Conservation (phyloP, 1,139 yeast species). For the Insectozyma bohioensis region DNA sequence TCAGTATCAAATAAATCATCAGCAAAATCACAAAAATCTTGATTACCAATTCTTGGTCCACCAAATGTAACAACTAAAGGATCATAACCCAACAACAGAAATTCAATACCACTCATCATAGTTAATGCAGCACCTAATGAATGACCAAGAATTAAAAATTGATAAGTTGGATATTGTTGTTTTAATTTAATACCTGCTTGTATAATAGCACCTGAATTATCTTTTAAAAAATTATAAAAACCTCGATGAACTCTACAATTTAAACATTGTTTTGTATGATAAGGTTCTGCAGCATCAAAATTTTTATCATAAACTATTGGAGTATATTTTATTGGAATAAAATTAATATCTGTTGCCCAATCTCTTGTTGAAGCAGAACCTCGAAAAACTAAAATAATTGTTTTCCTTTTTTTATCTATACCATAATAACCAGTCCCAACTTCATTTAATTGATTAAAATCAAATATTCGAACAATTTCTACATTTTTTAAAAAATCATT, state of each 20-base stretch:
- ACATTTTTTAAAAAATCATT: conserved; percentile 22
- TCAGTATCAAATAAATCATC: conserved; percentile 48
- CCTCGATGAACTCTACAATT: conserved; percentile 63
- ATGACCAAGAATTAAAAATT: conserved; percentile 61
- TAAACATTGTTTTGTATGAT: conserved; percentile 31
- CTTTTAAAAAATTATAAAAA: conserved; percentile 43
- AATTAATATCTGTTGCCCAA: conserved; percentile 53
- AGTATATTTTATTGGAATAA: conserved; percentile 37
- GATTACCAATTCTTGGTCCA: conserved; percentile 62
- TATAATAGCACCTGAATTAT: conserved; percentile 37
- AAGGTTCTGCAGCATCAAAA: conserved; percentile 9
- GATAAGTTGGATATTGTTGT: conserved; percentile 43
- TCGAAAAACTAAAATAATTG: conserved; percentile 48
- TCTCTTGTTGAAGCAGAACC: conserved; percentile 61
- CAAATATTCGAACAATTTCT: conserved; percentile 34
- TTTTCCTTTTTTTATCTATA: conserved; percentile 32
- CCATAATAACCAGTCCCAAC: conserved; percentile 56
- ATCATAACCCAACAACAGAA: conserved; percentile 47
- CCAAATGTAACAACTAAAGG: conserved; percentile 61
- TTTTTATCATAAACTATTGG: conserved; percentile 27
- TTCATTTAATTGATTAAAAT: conserved; percentile 41
- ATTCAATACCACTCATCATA: conserved; percentile 57
- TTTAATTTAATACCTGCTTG: conserved; percentile 31
- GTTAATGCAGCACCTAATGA: conserved; percentile 76
- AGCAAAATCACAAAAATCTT: conserved; percentile 47